Conservation (phyloP, 345 rosid species). For the Pelargonium nanum region DNA sequence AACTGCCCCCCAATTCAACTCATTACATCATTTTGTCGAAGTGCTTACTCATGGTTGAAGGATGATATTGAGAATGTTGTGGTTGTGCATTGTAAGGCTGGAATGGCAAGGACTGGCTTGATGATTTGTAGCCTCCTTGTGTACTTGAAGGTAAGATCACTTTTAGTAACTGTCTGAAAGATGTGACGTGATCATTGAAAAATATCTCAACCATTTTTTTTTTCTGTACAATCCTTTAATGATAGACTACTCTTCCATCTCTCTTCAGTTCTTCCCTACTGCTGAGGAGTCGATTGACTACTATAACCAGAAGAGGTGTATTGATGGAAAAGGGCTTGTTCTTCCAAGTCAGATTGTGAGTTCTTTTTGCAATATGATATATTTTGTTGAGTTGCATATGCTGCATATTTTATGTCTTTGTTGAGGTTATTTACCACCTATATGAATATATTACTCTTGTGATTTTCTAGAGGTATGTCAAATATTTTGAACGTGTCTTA, state of each 20-base stretch:
- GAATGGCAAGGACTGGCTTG: conserved; percentile 90
- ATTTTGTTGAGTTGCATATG: conserved; percentile 9
- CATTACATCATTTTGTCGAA: conserved; percentile 75
- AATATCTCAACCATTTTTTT: not conserved
- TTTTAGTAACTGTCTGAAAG: not conserved
- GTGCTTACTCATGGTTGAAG: conserved; percentile 89
- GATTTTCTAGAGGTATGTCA: conserved; percentile 62
- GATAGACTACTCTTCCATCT: not conserved
- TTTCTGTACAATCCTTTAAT: not conserved
- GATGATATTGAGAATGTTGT: conserved; percentile 94
- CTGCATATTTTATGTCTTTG: not conserved
- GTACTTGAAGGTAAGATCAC: conserved; percentile 56
- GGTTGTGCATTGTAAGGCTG: conserved; percentile 95
- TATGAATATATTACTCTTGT: conserved; percentile 11
- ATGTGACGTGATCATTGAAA: too few relatives aligned
- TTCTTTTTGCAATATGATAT: conserved; percentile 11
- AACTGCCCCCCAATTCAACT: conserved; percentile 89
- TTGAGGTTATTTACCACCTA: conserved; percentile 2
- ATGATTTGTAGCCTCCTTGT: conserved; percentile 95
- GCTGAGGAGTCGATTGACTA: conserved; percentile 79
- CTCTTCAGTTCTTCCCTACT: conserved; percentile 71
- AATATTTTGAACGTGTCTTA: conserved; percentile 53
- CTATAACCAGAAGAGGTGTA: conserved; percentile 87
- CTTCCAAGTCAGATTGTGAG: conserved; percentile 97
- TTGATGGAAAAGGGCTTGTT: conserved; percentile 82